A percentile compares a stretch with the other conserved stretches of the same genome.
These are phyloP conservation scores for Trichophyton rubrum DNA, from an alignment of 2,329 filamentous ascomycete species.

Conservation along the genomic window DNA sequence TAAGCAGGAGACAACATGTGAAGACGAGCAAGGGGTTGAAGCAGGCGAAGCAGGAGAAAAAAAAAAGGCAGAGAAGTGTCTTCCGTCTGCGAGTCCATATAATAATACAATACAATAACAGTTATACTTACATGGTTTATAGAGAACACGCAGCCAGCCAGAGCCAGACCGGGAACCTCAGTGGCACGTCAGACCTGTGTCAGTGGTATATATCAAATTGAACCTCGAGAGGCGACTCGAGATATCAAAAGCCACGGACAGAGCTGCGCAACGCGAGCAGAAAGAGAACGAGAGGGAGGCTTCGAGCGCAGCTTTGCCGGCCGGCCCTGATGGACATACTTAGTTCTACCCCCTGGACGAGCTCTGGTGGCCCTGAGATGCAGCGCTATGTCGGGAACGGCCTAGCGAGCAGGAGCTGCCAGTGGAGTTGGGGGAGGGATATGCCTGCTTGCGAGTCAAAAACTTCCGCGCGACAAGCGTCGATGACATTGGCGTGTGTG, in stretches of 20 bases:
- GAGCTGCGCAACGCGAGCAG: neutral
- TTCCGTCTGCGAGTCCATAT: neutral
- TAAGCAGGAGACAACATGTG: neutral
- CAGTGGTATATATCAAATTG: neutral
- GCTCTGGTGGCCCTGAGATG: neutral
- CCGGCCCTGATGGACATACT: neutral
- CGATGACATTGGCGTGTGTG: neutral
- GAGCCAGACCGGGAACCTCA: neutral
- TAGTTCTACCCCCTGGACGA: neutral
- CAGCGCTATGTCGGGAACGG: slow-evolving; percentile 1
- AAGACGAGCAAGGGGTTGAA: neutral
- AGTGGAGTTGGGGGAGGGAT: neutral
- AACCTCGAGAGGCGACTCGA: neutral
- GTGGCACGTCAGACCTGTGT: neutral
- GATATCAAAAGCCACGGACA: neutral
- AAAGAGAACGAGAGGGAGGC: neutral
- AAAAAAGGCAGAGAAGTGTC: neutral
- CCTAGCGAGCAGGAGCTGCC: neutral
- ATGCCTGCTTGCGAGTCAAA: neutral
- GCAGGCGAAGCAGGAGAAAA: no score
- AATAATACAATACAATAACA: neutral
- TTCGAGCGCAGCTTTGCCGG: neutral
- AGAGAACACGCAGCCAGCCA: neutral
- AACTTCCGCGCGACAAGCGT: neutral
- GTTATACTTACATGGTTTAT: slow-evolving; percentile 1